Evolutionary conservation across 441 rosid species (phyloP), one percentile per base, ranked within the genome.

Genomic region (Iberis amara): DNA sequence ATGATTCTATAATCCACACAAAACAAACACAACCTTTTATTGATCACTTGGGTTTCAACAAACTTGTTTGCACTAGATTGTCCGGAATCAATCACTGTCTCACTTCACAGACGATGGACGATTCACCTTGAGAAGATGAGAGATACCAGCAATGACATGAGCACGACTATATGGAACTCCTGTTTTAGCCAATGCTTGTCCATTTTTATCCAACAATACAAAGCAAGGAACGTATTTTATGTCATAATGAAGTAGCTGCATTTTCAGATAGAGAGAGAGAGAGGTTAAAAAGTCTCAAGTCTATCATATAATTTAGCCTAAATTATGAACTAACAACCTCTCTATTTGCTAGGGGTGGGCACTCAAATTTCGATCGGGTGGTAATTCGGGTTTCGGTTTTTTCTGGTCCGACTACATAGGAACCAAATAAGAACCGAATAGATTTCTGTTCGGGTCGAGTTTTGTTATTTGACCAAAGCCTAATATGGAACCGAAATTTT

Each of bases 161-260:
- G 79, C 67, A 51, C 90, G 76, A 61, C 95, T 90, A 71, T 74
- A 79, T 2, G 96, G 92, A 60, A 85, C 64, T 46, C 92, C 98
- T 0, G 92, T 83, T 52, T 83, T 91, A 12, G 87, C 95, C 61
- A 91, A 59, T 8, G 96, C 95, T 37, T 57, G 74, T 52, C 98
- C 95, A 6, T 79, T 66, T 59, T 82, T 80, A 61, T 91, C 98
- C 89, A 88, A 64, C 67, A 88, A 48, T 50, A 85, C 94, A 73
- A 83, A 88, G 77, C 98, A 85, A 64, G 96, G 96, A 49, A 88
- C 94, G 21, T 88, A 88, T 62, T 62, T 79, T 64, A 87, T 74
- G 69, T 85, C 94, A 60, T 91, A 91, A 43, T 80, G 89, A 47
- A 91, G 94, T 53, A 88, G 89, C 94, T 88, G 81, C 79, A 39